Conservation (phyloP, 2,329 filamentous ascomycete species). For the Cytospora chrysosperma region DNA sequence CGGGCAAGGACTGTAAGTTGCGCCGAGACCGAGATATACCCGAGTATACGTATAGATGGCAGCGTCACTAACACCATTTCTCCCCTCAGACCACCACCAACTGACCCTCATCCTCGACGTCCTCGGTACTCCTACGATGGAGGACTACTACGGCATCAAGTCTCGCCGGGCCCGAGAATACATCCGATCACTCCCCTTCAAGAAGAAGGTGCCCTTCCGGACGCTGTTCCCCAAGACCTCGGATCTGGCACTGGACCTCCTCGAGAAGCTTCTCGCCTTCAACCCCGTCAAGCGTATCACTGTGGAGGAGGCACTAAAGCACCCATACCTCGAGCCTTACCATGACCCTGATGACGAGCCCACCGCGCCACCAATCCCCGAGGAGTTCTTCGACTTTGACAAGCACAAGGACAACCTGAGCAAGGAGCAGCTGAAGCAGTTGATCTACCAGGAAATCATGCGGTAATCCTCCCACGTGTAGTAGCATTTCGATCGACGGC, state of each 20-base stretch:
- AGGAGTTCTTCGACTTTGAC: conserved; percentile 99
- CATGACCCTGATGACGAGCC: conserved; percentile 99
- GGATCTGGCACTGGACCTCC: conserved; percentile 87
- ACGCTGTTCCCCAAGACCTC: conserved; percentile 98
- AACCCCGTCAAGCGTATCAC: conserved; percentile 99
- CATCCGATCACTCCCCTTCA: conserved; percentile 96
- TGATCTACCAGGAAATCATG: conserved; percentile 98
- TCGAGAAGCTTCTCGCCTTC: conserved; percentile 95
- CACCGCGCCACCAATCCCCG: conserved; percentile 91
- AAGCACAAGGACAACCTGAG: conserved; percentile 99
- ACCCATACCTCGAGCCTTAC: conserved; percentile 97
- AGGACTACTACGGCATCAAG: conserved; percentile 99
- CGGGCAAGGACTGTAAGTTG: conserved; percentile 91
- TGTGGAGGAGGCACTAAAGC: conserved; percentile 94
- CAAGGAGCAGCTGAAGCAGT: conserved; percentile 95
- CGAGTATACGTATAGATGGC: background rate
- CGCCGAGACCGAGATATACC: background rate
- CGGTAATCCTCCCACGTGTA: conserved; percentile 38
- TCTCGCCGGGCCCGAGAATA: conserved; percentile 95
- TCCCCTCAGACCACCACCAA: conserved; percentile 84
- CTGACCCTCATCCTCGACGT: conserved; percentile 96
- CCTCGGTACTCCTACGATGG: conserved; percentile 97
- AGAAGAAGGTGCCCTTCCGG: conserved; percentile 99
- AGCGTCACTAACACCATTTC: conserved; percentile 18
- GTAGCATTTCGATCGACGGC: background rate